These are phyloP conservation scores for Cairneyella variabilis DNA, from an alignment of 495 filamentous ascomycete species.

Conservation along the genomic window DNA sequence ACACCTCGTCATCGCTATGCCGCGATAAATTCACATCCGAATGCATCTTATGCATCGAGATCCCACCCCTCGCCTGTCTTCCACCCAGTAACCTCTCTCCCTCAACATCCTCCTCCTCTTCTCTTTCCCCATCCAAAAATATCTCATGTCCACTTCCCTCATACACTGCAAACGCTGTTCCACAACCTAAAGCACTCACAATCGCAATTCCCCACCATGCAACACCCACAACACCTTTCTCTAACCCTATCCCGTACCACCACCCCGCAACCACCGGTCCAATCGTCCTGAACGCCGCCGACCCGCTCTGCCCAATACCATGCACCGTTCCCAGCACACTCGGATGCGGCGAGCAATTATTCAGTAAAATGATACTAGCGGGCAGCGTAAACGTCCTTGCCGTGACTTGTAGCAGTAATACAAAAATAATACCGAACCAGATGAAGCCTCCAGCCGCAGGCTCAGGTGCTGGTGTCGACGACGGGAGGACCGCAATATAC, in stretches of 20 bases:
- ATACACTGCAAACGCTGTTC: slow-evolving; percentile 58
- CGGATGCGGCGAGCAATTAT: slow-evolving; percentile 78
- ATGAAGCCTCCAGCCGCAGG: slow-evolving; percentile 57
- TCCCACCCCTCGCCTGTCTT: too few species aligned
- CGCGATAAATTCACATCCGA: too few species aligned
- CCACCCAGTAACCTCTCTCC: too few species aligned
- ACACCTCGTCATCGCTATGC: too few species aligned
- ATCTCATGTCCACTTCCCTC: slow-evolving; percentile 54
- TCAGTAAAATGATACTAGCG: slow-evolving; percentile 69
- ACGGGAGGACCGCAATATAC: slow-evolving; percentile 65
- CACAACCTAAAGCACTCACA: slow-evolving; percentile 58
- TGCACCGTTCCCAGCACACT: slow-evolving; percentile 76
- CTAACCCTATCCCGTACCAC: slow-evolving; percentile 65
- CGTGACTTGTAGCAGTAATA: slow-evolving; percentile 67
- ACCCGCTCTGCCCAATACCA: slow-evolving; percentile 71
- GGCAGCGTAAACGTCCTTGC: slow-evolving; percentile 79
- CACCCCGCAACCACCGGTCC: slow-evolving; percentile 68
- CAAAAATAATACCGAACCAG: slow-evolving; percentile 64
- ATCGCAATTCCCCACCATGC: slow-evolving; percentile 64
- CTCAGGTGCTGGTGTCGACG: slow-evolving; percentile 46
- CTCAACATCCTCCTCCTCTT: too few species aligned
- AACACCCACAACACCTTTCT: slow-evolving; percentile 62
- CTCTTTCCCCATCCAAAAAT: not conserved
- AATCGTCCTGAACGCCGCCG: slow-evolving; percentile 63
- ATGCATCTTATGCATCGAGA: too few species aligned